Conservation (phyloP, 108 stramenopile species). For the Pseudonitzschia pungens region DNA sequence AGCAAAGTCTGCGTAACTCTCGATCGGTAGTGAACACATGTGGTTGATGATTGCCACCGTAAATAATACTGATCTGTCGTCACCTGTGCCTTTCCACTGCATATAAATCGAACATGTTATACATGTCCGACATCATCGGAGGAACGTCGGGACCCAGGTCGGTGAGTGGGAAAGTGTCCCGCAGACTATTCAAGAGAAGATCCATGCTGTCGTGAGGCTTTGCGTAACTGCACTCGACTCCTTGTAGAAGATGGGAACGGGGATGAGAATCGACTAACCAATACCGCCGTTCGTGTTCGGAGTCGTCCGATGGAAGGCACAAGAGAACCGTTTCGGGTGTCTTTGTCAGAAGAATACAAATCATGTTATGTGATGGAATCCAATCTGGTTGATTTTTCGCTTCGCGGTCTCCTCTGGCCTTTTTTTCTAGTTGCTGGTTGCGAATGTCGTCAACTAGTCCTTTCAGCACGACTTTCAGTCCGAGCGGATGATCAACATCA, state of each 20-base stretch:
- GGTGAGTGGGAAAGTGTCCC: slow-evolving; percentile 62
- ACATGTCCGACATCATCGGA: slow-evolving; percentile 83
- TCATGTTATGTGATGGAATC: slow-evolving; percentile 9
- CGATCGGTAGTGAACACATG: no score
- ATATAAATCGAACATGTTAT: slow-evolving; percentile 86
- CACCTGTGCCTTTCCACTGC: slow-evolving; percentile 2
- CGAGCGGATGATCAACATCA: slow-evolving; percentile 51
- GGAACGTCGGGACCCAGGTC: slow-evolving; percentile 72
- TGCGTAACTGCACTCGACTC: slow-evolving; percentile 50
- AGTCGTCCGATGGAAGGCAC: slow-evolving; percentile 27
- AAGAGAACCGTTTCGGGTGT: slow-evolving; percentile 80
- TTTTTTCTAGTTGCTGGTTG: slow-evolving; percentile 1
- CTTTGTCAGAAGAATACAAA: slow-evolving; percentile 71
- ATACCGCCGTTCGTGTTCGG: slow-evolving; percentile 7
- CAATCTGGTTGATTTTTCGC: slow-evolving; percentile 14
- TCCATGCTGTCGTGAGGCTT: slow-evolving; percentile 48
- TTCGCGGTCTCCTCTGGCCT: slow-evolving; percentile 33
- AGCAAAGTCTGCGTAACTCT: no score
- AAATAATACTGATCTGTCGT: background rate
- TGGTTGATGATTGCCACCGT: no score
- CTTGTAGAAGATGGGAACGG: slow-evolving; percentile 48
- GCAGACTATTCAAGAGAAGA: slow-evolving; percentile 40
- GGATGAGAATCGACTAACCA: slow-evolving; percentile 83
- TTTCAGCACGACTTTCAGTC: slow-evolving; percentile 44
- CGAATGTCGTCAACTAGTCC: slow-evolving; percentile 27